These are phyloP conservation scores for Nicotiana tomentosiformis DNA, from an alignment of 257 asterid genomes.

Conservation along the genomic window DNA sequence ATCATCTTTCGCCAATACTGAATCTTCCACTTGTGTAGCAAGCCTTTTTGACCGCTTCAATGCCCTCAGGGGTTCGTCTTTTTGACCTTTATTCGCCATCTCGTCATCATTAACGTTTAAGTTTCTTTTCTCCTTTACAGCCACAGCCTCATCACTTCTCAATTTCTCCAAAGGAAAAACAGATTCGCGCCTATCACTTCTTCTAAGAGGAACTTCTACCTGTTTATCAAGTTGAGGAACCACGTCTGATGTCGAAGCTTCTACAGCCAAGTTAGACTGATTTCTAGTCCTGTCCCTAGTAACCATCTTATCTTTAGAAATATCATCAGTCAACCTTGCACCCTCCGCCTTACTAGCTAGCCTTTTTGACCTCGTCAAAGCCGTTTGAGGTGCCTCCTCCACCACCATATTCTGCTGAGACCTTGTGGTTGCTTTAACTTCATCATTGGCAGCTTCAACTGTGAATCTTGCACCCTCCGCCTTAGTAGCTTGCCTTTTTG, in stretches of 20 bases:
- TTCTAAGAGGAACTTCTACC: neutral
- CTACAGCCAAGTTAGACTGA: neutral
- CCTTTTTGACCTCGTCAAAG: constrained; percentile 17
- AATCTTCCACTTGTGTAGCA: constrained; percentile 14
- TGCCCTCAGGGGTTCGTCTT: constrained; percentile 17
- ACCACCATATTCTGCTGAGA: constrained; percentile 23
- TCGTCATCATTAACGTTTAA: neutral
- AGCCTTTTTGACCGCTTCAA: constrained; percentile 39
- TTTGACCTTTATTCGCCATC: neutral
- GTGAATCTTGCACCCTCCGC: neutral
- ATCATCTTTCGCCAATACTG: constrained; percentile 9
- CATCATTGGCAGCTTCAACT: constrained; percentile 2
- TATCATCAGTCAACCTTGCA: neutral
- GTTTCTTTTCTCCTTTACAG: constrained; percentile 13
- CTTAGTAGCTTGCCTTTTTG: constrained; percentile 14
- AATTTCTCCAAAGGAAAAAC: neutral
- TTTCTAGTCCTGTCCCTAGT: constrained; percentile 1
- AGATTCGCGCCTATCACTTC: neutral
- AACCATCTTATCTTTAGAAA: neutral
- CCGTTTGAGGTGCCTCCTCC: constrained; percentile 1
- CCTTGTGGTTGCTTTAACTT: constrained; percentile 9
- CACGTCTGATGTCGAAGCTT: constrained; percentile 2
- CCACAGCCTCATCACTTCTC: neutral
- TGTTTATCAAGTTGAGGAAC: constrained; percentile 3
- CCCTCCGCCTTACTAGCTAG: constrained; percentile 2